Conservation (phyloP, 140 eudicot genomes). For the Senecio squalidus region DNA sequence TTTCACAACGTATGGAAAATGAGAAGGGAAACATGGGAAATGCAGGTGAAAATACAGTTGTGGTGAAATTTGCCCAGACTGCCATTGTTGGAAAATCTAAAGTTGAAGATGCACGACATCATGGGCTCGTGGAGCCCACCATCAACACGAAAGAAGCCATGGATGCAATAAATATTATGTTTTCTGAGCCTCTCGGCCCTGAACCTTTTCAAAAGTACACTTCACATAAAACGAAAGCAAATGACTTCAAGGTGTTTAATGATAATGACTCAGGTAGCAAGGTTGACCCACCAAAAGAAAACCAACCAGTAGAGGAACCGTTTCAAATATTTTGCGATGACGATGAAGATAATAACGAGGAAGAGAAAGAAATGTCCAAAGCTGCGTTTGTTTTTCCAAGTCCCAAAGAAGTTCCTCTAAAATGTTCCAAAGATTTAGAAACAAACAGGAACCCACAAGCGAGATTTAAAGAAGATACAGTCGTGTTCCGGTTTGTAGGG, state of each 20-base stretch:
- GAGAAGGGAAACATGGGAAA: conserved; percentile 21
- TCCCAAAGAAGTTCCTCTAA: conserved; percentile 44
- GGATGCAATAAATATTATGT: conserved; percentile 90
- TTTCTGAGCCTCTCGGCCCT: conserved; percentile 80
- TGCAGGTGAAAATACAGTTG: conserved; percentile 70
- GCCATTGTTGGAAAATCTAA: conserved; percentile 66
- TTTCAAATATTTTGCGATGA: conserved; percentile 66
- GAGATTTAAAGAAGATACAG: conserved; percentile 69
- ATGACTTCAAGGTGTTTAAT: conserved; percentile 48
- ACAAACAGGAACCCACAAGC: conserved; percentile 23
- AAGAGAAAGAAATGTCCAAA: conserved; percentile 22
- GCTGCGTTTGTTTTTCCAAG: conserved; percentile 42
- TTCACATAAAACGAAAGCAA: conserved; percentile 38
- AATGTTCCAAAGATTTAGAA: conserved; percentile 29
- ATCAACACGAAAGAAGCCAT: conserved; percentile 90
- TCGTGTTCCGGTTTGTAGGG: conserved; percentile 78
- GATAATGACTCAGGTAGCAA: conserved; percentile 43
- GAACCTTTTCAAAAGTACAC: conserved; percentile 34
- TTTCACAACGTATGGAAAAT: conserved; percentile 22
- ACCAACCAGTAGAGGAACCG: conserved; percentile 42
- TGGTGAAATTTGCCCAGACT: conserved; percentile 66
- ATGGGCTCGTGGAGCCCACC: conserved; percentile 95
- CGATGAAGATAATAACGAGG: conserved; percentile 33
- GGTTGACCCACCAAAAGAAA: conserved; percentile 23
- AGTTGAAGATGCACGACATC: conserved; percentile 94